A percentile compares a stretch with the other conserved stretches of the same genome.
Conservation (phyloP, 495 filamentous ascomycete genomes). For the Tuber aestivum region DNA sequence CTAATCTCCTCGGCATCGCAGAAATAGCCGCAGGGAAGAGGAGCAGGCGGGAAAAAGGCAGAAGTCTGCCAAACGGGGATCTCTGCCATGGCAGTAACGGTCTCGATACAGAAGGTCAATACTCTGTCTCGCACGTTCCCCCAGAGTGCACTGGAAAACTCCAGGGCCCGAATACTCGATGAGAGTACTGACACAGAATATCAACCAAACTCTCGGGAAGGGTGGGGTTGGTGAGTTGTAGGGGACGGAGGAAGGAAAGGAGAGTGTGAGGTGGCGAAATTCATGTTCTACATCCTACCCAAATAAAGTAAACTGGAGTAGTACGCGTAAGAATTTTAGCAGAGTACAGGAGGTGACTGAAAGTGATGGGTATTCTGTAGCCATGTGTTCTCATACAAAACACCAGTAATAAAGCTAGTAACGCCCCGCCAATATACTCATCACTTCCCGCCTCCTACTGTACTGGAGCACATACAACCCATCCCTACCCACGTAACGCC, state of each 20-base stretch:
- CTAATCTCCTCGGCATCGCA: slow-evolving; percentile 31
- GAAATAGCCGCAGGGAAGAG: slow-evolving; percentile 19
- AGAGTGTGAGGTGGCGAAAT: neutral
- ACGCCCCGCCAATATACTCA: neutral
- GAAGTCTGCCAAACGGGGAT: neutral
- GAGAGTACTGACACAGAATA: neutral
- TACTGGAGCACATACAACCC: neutral
- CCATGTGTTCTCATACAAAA: neutral
- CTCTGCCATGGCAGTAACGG: neutral
- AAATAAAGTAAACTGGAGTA: neutral
- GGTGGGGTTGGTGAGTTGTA: neutral
- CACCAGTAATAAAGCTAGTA: neutral
- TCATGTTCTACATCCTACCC: neutral
- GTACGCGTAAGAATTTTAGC: neutral
- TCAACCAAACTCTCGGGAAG: neutral
- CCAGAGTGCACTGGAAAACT: neutral
- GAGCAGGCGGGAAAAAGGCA: neutral
- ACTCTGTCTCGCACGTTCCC: neutral
- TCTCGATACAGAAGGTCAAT: neutral
- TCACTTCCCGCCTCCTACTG: neutral
- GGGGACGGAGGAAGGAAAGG: neutral
- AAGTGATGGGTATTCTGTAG: neutral
- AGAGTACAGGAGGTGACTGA: neutral
- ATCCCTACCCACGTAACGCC: neutral
- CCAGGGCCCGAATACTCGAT: neutral